Conservation (phyloP, 495 filamentous ascomycete species). For the Physcia stellaris region DNA sequence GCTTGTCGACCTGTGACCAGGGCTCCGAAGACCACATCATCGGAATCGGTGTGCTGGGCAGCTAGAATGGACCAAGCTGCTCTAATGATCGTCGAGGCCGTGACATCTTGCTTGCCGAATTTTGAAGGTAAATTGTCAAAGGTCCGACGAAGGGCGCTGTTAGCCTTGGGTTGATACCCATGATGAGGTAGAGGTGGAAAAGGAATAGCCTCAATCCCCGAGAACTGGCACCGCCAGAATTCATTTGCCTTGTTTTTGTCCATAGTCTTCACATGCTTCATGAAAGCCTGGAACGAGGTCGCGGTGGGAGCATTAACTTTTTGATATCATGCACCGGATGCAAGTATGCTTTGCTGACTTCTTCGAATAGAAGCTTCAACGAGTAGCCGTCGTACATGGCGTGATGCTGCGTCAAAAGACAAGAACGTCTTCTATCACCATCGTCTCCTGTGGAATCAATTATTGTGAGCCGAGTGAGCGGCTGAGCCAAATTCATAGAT, state of each 20-base stretch:
- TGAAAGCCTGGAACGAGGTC: slow-evolving; percentile 8
- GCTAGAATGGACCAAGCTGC: slow-evolving; percentile 41
- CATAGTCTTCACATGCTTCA: neutral
- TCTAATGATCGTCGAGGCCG: slow-evolving; percentile 34
- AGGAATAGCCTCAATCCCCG: neutral
- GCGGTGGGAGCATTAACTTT: slow-evolving; percentile 2
- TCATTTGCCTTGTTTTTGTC: neutral
- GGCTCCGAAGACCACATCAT: slow-evolving; percentile 42
- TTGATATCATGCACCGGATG: neutral
- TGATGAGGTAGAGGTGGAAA: neutral
- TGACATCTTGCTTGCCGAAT: too few species aligned
- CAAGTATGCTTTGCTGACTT: slow-evolving; percentile 28
- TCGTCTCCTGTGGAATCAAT: too few species aligned
- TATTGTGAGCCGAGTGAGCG: slow-evolving; percentile 29
- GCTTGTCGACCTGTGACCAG: slow-evolving; percentile 41
- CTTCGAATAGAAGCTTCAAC: slow-evolving; percentile 32
- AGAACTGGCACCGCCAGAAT: neutral
- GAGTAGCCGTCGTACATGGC: slow-evolving; percentile 44
- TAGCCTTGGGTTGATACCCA: neutral
- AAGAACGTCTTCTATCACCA: too few species aligned
- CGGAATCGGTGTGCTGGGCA: slow-evolving; percentile 26
- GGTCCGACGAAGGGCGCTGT: neutral
- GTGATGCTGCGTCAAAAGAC: slow-evolving; percentile 55
- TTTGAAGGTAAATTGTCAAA: slow-evolving; percentile 17
- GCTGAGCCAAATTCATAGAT: neutral